Conservation (phyloP, 208 protist species). For the Histomonas meleagridis region DNA sequence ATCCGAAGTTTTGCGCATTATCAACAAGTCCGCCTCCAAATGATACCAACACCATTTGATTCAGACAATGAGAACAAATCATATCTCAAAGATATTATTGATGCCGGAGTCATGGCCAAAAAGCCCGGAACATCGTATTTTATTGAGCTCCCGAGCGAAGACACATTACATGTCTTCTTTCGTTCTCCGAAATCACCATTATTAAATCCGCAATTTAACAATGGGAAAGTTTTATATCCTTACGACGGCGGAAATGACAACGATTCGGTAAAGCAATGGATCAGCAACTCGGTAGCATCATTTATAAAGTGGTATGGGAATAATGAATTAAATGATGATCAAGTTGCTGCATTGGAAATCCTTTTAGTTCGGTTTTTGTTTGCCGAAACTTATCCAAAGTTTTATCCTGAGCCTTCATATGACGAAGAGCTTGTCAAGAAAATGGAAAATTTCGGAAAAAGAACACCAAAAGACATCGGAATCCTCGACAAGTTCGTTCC, state of each 20-base stretch:
- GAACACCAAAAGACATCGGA: not conserved
- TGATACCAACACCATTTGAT: not conserved
- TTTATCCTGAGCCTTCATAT: no score
- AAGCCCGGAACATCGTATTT: not conserved
- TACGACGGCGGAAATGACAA: not conserved
- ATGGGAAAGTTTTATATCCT: not conserved
- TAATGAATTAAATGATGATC: not conserved
- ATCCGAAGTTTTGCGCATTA: no score
- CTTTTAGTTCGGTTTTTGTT: not conserved
- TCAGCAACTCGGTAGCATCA: not conserved
- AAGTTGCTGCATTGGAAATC: not conserved
- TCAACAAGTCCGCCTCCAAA: no score
- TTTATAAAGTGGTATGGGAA: not conserved
- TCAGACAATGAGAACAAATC: not conserved
- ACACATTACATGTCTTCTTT: not conserved
- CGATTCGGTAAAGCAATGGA: not conserved
- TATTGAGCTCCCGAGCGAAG: not conserved
- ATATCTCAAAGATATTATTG: not conserved
- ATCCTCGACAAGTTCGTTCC: not conserved
- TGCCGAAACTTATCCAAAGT: not conserved
- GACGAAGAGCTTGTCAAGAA: no score
- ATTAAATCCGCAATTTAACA: not conserved
- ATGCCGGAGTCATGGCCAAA: not conserved
- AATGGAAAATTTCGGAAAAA: not conserved
- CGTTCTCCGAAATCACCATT: not conserved